Evolutionary conservation across 2,329 filamentous ascomycete genomes (phyloP), one percentile per base, ranked within the genome.

Genomic region (Alternaria ventricosa): DNA sequence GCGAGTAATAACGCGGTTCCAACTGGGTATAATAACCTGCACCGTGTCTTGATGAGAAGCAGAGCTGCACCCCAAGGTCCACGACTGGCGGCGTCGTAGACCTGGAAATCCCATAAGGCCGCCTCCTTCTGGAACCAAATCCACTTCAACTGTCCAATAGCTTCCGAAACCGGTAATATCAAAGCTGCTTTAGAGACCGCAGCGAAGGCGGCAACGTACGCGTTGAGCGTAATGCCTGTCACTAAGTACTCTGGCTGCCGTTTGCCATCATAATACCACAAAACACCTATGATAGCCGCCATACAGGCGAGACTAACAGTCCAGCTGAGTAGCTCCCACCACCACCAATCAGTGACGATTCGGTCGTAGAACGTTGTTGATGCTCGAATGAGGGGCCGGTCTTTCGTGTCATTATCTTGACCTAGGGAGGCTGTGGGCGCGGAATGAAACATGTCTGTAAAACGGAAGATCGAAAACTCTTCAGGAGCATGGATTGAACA

Each of bases 121-220:
- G 53, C 54, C 13, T 64, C 62, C 5, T 61, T 36, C 18, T 56
- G 50, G 13, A 73, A 71, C 69, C 68, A 72, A 15, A 70, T 47
- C 71, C 71, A 72, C 30, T 73, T 73, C n/a, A 73, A 55, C 49
- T 73, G 69, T 9, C 69, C 69, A 54, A 73, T 68, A 1, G 69
- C 66, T 45, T 72, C 67, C 4, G 68, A 68, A 4, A 72, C 58
- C 4, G 71, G 67, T 6, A 73, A 23, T 36, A 73, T 64, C 15
- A 73, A 27, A 2, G 71, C 68, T 36, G 71, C 65, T 20, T 71
- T 73, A 5, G 70, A 61, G 4, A 73, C 30, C 7, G 66, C 67
- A 27, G 70, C 63, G 27, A 72, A 67, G 5, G 71, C 60, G 4
- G 70, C 22, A 23, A 73, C 65, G 28, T 65, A 67, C 5, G 68